Evolutionary conservation across 1,284 basidiomycete species (phyloP).

Genomic region (Chiua sp.): DNA sequence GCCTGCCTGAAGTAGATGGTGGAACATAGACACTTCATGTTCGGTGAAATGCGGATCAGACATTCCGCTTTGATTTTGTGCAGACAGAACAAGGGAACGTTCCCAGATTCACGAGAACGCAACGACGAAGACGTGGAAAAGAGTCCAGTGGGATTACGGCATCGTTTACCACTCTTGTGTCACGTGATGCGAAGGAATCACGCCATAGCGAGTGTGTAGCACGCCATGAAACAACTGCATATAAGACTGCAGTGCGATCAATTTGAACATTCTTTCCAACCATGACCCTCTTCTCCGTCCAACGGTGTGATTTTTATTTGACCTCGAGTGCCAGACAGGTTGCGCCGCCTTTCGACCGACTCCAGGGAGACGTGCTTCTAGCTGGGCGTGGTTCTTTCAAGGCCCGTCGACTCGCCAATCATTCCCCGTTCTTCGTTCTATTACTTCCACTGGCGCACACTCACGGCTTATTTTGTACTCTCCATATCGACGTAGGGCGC

Average conservation of each 20-base stretch:
- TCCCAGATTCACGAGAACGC: not conserved
- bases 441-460: not conserved
- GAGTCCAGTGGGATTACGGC: not conserved
- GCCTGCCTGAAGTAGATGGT: no score
- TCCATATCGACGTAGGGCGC: not conserved
- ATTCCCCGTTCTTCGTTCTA: not conserved
- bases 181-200: constrained; percentile 41
- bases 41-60: not conserved
- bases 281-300: not conserved
- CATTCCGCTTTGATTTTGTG: no score
- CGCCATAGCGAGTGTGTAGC: constrained; percentile 27
- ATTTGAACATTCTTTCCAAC: no score
- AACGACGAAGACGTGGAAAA: constrained; percentile 32
- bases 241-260: constrained; percentile 21
- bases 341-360: not conserved
- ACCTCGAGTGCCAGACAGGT: not conserved
- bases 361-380: not conserved
- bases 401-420: not conserved
- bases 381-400: not conserved
- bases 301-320: not conserved
- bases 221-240: constrained; percentile 29
- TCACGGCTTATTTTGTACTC: not conserved
- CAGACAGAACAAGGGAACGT: not conserved
- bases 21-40: no score
- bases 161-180: not conserved